Conservation (phyloP, 2,329 filamentous ascomycete genomes). For the Epichloe hybrida region DNA sequence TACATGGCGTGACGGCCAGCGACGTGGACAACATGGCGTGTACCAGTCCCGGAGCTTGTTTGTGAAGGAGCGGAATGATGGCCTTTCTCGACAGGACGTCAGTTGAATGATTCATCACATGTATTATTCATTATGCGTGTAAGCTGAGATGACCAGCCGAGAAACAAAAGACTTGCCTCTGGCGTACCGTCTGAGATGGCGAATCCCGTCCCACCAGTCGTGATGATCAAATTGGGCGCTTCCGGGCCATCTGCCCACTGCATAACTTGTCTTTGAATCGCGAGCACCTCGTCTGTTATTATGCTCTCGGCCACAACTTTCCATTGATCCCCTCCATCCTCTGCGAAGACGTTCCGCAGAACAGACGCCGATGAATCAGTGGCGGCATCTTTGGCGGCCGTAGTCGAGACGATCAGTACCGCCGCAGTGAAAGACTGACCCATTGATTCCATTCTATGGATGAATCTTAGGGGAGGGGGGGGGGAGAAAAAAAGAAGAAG, state of each 20-base stretch:
- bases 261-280: conserved; percentile 63
- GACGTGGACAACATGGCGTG: conserved; percentile 88
- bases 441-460: conserved; percentile 9
- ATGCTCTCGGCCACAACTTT: conserved; percentile 54
- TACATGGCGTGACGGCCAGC: conserved; percentile 77
- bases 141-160: background rate
- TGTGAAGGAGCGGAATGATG: conserved; percentile 64
- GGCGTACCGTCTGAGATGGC: conserved; percentile 74
- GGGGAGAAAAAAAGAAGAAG: background rate
- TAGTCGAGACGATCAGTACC: conserved; percentile 83
- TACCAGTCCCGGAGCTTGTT: conserved; percentile 79
- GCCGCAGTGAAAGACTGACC: conserved; percentile 48
- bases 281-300: conserved; percentile 59
- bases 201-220: conserved; percentile 90
- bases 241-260: conserved; percentile 57
- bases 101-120: background rate
- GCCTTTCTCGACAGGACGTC: conserved; percentile 36
- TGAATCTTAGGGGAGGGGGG: background rate
- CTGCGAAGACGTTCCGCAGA: conserved; percentile 55
- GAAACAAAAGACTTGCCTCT: conserved; percentile 43
- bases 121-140: too few relatives aligned
- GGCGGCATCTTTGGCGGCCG: conserved; percentile 64
- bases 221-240: conserved; percentile 62
- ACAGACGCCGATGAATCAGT: conserved; percentile 60
- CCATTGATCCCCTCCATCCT: conserved; percentile 60